These are phyloP conservation scores for Candida golubevii DNA, from an alignment of 805 yeast genomes.

Conservation along the genomic window DNA sequence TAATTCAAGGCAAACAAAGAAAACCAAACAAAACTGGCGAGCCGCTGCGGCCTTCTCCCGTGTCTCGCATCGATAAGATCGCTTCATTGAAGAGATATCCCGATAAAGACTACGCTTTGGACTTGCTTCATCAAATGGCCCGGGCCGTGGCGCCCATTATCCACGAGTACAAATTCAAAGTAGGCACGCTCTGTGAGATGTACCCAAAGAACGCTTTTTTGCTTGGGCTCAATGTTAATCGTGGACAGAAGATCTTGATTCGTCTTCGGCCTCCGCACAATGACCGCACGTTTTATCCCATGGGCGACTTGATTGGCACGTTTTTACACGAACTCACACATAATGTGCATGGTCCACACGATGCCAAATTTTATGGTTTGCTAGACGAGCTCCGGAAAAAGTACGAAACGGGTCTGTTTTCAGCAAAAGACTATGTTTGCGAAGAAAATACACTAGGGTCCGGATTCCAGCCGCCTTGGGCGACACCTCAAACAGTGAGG, in stretches of 20 bases:
- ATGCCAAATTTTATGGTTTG: slow-evolving; percentile 59
- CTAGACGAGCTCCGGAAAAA: slow-evolving; percentile 58
- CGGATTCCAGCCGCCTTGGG: slow-evolving; percentile 17
- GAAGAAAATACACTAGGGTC: slow-evolving; percentile 45
- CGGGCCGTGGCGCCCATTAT: slow-evolving; percentile 73
- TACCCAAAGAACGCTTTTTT: slow-evolving; percentile 63
- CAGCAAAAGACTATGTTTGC: slow-evolving; percentile 46
- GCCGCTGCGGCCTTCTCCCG: slow-evolving; percentile 31
- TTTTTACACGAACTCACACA: slow-evolving; percentile 88
- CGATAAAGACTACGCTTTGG: slow-evolving; percentile 38
- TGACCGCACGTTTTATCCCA: slow-evolving; percentile 52
- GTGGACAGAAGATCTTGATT: slow-evolving; percentile 67
- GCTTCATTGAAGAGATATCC: slow-evolving; percentile 34
- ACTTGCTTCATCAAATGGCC: slow-evolving; percentile 65
- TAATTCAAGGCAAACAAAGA: slow-evolving; percentile 6
- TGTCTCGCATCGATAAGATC: slow-evolving; percentile 31
- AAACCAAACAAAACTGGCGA: not conserved
- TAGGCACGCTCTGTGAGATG: slow-evolving; percentile 72
- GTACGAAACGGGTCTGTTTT: slow-evolving; percentile 42
- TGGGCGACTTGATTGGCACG: slow-evolving; percentile 69
- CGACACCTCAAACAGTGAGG: slow-evolving; percentile 14
- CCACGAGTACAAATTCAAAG: slow-evolving; percentile 60
- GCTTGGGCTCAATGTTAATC: slow-evolving; percentile 78
- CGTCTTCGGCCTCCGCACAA: slow-evolving; percentile 61
- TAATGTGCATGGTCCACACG: slow-evolving; percentile 76